These are phyloP conservation scores for Malus hybrid DNA, from an alignment of 331 rosid genomes.

Conservation along the genomic window DNA sequence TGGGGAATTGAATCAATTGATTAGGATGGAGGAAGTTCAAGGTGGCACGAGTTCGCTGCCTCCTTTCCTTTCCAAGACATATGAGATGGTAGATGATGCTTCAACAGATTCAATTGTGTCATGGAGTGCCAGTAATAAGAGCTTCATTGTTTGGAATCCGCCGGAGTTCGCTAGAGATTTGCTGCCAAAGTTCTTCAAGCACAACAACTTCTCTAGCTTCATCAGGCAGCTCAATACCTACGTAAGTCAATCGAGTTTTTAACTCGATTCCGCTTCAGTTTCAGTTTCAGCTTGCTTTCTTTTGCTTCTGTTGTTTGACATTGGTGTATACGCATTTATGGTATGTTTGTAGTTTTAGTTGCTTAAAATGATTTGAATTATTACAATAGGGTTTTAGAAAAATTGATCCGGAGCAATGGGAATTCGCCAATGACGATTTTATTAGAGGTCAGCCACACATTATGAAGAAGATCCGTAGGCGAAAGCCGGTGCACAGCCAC, in stretches of 20 bases:
- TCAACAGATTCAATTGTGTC: constrained; percentile 56
- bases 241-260: constrained; percentile 41
- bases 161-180: constrained; percentile 55
- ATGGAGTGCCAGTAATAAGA: constrained; percentile 54
- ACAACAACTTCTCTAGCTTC: constrained; percentile 89
- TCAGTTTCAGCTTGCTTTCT: not conserved
- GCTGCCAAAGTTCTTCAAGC: constrained; percentile 80
- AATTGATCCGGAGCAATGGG: constrained; percentile 83
- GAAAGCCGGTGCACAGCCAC: constrained; percentile 83
- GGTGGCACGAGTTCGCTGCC: constrained; percentile 55
- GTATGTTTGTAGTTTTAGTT: not conserved
- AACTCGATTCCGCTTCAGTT: not conserved
- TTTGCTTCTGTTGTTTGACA: not conserved
- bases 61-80: constrained; percentile 71
- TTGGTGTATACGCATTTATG: not conserved
- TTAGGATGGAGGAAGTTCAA: constrained; percentile 67
- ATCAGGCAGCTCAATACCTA: constrained; percentile 90
- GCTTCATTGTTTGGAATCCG: constrained; percentile 78
- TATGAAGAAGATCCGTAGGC: constrained; percentile 69
- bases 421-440: constrained; percentile 76
- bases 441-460: constrained; percentile 64
- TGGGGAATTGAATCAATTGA: constrained; percentile 5
- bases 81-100: constrained; percentile 83
- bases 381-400: constrained; percentile 73
- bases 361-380: not conserved